These are phyloP conservation scores for Wickerhamomyces sydowiorum DNA, from an alignment of 805 yeast genomes.

Conservation along the genomic window DNA sequence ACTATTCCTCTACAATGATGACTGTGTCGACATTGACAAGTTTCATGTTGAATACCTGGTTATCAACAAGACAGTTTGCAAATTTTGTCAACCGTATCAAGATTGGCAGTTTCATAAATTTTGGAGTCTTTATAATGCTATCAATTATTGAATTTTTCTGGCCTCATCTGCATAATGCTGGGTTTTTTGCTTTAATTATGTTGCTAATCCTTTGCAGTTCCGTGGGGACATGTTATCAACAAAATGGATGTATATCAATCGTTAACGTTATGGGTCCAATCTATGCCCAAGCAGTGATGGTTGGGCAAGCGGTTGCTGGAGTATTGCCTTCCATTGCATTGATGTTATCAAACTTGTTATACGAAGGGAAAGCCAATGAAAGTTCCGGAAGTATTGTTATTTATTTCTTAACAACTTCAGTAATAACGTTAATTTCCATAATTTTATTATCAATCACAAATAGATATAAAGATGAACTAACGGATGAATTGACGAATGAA, in stretches of 20 bases:
- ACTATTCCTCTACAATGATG: conserved; percentile 85
- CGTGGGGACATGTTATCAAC: conserved; percentile 75
- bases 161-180: conserved; percentile 16
- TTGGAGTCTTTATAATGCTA: conserved; percentile 42
- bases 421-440: conserved; percentile 38
- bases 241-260: conserved; percentile 86
- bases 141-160: conserved; percentile 16
- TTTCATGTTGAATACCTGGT: conserved; percentile 48
- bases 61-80: conserved; percentile 62
- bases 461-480: conserved; percentile 12
- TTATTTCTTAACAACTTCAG: conserved; percentile 47
- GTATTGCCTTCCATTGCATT: conserved; percentile 78
- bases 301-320: conserved; percentile 94
- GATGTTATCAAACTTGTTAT: conserved; percentile 42
- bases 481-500: conserved; percentile 17
- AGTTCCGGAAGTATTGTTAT: conserved; percentile 23
- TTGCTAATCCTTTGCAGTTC: conserved; percentile 58
- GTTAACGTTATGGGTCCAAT: conserved; percentile 71
- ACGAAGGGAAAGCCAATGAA: conserved; percentile 18
- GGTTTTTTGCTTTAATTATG: conserved; percentile 48
- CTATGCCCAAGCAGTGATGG: conserved; percentile 86
- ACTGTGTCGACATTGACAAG: conserved; percentile 70
- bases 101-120: conserved; percentile 55
- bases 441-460: conserved; percentile 31
- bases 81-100: conserved; percentile 53